Conservation (phyloP, 2,329 filamentous ascomycete genomes). For the Neocatenulostroma microsporum region DNA sequence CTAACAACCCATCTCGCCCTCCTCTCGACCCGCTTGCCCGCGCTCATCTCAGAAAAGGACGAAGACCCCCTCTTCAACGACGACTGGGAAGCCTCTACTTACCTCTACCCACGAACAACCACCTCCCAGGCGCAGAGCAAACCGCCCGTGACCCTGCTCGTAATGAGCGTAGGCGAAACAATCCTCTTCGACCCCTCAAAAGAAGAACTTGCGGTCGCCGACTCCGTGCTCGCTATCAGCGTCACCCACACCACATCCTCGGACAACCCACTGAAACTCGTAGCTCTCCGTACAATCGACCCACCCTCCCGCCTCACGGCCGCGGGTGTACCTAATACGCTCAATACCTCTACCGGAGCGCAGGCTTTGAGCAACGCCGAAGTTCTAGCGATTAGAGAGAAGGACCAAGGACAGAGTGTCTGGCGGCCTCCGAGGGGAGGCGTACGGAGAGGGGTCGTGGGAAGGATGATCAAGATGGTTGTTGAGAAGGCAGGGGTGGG, state of each 20-base stretch:
- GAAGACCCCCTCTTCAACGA: conserved; percentile 98
- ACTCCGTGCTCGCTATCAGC: conserved; percentile 79
- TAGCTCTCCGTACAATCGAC: conserved; percentile 43
- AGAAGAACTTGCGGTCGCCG: conserved; percentile 89
- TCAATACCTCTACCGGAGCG: conserved; percentile 39
- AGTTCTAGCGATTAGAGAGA: conserved; percentile 42
- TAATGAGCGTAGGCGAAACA: conserved; percentile 77
- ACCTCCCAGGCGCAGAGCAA: conserved; percentile 34
- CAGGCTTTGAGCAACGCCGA: conserved; percentile 32
- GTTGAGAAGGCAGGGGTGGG: conserved; percentile 71
- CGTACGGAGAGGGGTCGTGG: conserved; percentile 64
- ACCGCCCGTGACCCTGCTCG: conserved; percentile 83
- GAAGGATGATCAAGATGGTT: conserved; percentile 67
- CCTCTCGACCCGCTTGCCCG: conserved; percentile 74
- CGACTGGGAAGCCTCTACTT: conserved; percentile 81
- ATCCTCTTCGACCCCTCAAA: conserved; percentile 88
- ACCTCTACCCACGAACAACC: conserved; percentile 55
- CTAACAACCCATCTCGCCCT: conserved; percentile 91
- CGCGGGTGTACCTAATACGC: conserved; percentile 41
- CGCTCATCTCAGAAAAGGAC: conserved; percentile 78
- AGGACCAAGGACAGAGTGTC: conserved; percentile 48
- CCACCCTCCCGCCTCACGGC: conserved; percentile 43
- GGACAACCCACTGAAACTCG: conserved; percentile 21
- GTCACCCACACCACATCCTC: conserved; percentile 51
- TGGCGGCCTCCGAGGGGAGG: conserved; percentile 84